phyloP scores from a whole-genome alignment of 140 eudicot genomes.

The Senecio squalidus region DNA sequence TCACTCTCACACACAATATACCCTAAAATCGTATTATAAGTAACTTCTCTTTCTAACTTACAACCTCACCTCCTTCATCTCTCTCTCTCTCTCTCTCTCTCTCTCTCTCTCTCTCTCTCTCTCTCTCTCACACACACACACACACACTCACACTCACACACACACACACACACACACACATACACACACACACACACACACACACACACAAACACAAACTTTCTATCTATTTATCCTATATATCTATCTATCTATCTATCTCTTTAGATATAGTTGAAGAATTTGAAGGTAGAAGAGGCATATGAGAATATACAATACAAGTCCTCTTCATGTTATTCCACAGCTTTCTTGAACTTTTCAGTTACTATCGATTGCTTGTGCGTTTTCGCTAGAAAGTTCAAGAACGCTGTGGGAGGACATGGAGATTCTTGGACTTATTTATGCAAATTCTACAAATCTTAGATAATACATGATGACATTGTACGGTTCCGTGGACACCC shows the following conservation, averaged over 20 bases:
- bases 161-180: not conserved
- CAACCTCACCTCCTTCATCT: constrained; percentile 18
- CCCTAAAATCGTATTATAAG: constrained; percentile 24
- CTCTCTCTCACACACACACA: constrained; percentile 10
- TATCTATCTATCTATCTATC: too few species aligned
- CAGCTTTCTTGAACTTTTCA: constrained; percentile 49
- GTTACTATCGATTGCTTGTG: not conserved
- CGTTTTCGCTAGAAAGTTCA: constrained; percentile 25
- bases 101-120: not conserved
- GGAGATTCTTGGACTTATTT: constrained; percentile 26
- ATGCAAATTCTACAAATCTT: not conserved
- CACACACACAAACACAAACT: not conserved
- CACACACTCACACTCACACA: too few species aligned
- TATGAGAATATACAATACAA: constrained; percentile 7
- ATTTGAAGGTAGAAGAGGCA: constrained; percentile 3
- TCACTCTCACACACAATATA: constrained; percentile 20
- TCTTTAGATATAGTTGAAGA: not conserved
- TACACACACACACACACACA: not conserved
- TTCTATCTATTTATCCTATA: too few species aligned
- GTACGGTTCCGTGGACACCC: too few species aligned
- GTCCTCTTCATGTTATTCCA: constrained; percentile 46
- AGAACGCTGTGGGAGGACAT: constrained; percentile 49
- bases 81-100: too few species aligned
- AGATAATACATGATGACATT: too few species aligned
- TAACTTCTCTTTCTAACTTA: constrained; percentile 13